A percentile compares a stretch with the other conserved stretches of the same genome.
These are phyloP conservation scores for Macrolepiota fuliginosa DNA, from an alignment of 768 basidiomycete genomes.

Conservation along the genomic window DNA sequence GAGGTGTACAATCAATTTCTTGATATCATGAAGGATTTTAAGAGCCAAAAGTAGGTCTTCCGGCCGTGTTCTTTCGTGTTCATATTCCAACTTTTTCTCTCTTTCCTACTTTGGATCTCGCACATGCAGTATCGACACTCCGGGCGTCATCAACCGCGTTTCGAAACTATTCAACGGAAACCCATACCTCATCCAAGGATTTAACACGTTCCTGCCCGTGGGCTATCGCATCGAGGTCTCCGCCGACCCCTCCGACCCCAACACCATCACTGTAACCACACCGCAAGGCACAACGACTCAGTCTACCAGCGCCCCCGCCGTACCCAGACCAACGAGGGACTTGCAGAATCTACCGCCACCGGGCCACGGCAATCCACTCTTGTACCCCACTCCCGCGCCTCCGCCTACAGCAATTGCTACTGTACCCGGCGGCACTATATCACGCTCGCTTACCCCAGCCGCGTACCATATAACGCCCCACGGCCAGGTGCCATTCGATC, in stretches of 20 bases:
- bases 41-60: conserved; percentile 78
- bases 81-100: conserved; percentile 13
- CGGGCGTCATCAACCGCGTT: conserved; percentile 94
- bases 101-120: background rate
- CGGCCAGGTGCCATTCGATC: conserved; percentile 36
- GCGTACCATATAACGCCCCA: conserved; percentile 41
- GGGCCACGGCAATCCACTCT: conserved; percentile 25
- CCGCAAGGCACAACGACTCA: conserved; percentile 73
- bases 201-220: conserved; percentile 95
- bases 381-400: conserved; percentile 26
- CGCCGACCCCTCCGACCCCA: conserved; percentile 63
- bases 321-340: conserved; percentile 27
- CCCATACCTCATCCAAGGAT: conserved; percentile 88
- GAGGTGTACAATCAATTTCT: conserved; percentile 94
- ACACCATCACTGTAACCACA: conserved; percentile 80
- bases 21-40: conserved; percentile 99
- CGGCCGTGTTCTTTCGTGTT: conserved; percentile 15
- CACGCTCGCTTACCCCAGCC: conserved; percentile 37
- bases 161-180: conserved; percentile 91
- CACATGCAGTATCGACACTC: conserved; percentile 83
- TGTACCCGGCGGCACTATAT: conserved; percentile 36
- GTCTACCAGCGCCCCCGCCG: conserved; percentile 40
- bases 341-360: conserved; percentile 26
- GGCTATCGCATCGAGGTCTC: conserved; percentile 93
- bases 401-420: conserved; percentile 31